These are phyloP conservation scores for Yarrowia sp. DNA, from an alignment of 805 yeast genomes.

Conservation along the genomic window DNA sequence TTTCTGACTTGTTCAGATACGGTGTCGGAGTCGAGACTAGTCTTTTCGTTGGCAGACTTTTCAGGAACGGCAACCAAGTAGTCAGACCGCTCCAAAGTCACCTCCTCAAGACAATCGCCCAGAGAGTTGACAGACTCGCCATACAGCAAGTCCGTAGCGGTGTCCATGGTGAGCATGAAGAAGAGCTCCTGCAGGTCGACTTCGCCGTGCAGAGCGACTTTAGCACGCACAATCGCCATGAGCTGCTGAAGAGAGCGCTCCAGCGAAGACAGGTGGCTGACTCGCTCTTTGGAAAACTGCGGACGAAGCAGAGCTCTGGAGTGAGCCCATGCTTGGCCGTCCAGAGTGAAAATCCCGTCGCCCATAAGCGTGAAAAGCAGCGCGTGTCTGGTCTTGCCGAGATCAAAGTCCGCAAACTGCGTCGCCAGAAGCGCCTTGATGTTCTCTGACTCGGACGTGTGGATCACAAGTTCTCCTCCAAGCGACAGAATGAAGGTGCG, in stretches of 20 bases:
- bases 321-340: conserved; percentile 41
- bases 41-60: no score
- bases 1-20: conserved; percentile 29
- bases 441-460: conserved; percentile 40
- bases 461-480: conserved; percentile 9
- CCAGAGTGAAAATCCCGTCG: conserved; percentile 41
- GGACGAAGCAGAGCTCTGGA: conserved; percentile 41
- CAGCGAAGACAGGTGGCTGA: conserved; percentile 34
- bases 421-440: conserved; percentile 39
- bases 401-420: conserved; percentile 36
- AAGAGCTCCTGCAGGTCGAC: conserved; percentile 37
- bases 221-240: neutral
- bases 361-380: conserved; percentile 38
- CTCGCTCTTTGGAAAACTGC: conserved; percentile 39
- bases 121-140: conserved; percentile 38
- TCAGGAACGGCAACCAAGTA: no score
- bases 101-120: conserved; percentile 9
- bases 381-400: conserved; percentile 34
- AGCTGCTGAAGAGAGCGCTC: conserved; percentile 34
- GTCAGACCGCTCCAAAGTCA: neutral
- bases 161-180: conserved; percentile 38
- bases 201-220: neutral
- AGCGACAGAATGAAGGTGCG: conserved; percentile 12
- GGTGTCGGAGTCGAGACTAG: neutral
- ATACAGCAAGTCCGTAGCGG: conserved; percentile 40